These are phyloP conservation scores for Starmerella lactis-condensi DNA, from an alignment of 805 yeast genomes.

Conservation along the genomic window DNA sequence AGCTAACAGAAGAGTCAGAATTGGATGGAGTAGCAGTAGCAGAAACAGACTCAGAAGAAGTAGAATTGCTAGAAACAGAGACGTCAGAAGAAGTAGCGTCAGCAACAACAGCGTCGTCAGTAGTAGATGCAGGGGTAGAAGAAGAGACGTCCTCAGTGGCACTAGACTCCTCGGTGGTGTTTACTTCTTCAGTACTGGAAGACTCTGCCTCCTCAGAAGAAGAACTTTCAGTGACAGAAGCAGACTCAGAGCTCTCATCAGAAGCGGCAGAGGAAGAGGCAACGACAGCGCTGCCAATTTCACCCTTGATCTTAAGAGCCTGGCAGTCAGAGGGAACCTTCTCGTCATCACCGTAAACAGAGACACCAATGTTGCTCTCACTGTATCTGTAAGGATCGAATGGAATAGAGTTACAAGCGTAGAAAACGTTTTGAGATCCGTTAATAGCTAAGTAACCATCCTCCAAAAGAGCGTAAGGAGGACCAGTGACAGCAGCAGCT, in stretches of 20 bases:
- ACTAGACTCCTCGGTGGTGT: no score
- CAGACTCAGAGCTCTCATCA: not conserved
- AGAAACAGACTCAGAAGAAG: slow-evolving; percentile 1
- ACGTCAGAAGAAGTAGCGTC: slow-evolving; percentile 4
- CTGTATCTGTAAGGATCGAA: slow-evolving; percentile 10
- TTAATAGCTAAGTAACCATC: slow-evolving; percentile 7
- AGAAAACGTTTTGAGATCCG: slow-evolving; percentile 10
- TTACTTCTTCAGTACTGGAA: no score
- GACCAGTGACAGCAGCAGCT: not conserved
- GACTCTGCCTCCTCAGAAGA: no score
- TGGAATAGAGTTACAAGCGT: slow-evolving; percentile 6
- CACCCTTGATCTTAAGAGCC: slow-evolving; percentile 8
- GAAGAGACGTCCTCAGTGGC: no score
- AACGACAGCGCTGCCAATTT: not conserved
- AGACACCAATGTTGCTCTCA: slow-evolving; percentile 1
- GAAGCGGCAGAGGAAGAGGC: not conserved
- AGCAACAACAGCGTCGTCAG: not conserved
- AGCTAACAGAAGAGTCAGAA: not conserved
- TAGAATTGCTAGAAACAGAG: slow-evolving; percentile 1
- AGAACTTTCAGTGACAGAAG: not conserved
- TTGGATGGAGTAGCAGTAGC: not conserved
- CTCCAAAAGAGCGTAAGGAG: not conserved
- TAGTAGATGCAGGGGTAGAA: not conserved
- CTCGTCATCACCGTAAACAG: slow-evolving; percentile 3
- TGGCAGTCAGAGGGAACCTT: slow-evolving; percentile 6